These are phyloP conservation scores for Arthroderma sp. DNA, from an alignment of 2,329 filamentous ascomycete species.

Conservation along the genomic window DNA sequence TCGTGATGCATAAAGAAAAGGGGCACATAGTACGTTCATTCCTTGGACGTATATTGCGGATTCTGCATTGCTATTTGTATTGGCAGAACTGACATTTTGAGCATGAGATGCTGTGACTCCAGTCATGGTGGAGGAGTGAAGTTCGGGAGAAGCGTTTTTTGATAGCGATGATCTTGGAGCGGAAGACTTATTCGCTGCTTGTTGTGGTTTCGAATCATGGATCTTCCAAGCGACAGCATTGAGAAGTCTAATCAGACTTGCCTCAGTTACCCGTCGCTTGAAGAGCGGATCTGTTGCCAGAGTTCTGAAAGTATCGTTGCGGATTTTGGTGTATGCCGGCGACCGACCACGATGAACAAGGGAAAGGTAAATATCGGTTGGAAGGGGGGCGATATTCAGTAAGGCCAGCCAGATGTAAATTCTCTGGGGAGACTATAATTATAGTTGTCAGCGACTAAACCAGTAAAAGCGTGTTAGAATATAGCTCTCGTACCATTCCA, in stretches of 20 bases:
- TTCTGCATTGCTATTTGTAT: constrained; percentile 38
- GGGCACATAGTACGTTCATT: constrained; percentile 95
- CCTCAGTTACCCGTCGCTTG: constrained; percentile 86
- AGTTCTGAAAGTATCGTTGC: constrained; percentile 95
- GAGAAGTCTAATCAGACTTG: constrained; percentile 80
- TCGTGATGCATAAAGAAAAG: constrained; percentile 85
- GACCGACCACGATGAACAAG: constrained; percentile 89
- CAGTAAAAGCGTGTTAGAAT: neutral
- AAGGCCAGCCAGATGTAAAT: constrained; percentile 96
- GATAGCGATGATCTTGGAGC: constrained; percentile 10
- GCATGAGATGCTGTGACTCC: constrained; percentile 10
- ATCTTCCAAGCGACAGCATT: constrained; percentile 93
- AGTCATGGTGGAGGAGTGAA: constrained; percentile 43
- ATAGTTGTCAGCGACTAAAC: constrained; percentile 9
- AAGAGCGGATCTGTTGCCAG: constrained; percentile 95
- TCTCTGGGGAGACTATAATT: constrained; percentile 63
- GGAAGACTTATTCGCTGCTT: neutral
- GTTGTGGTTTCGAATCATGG: constrained; percentile 51
- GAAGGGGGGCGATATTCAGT: constrained; percentile 70
- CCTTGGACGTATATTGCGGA: constrained; percentile 90
- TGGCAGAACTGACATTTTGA: constrained; percentile 32
- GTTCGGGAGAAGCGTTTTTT: neutral
- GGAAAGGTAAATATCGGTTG: constrained; percentile 76
- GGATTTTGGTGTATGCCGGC: constrained; percentile 90
- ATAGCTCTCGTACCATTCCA: constrained; percentile 35